Base-by-base conservation (phyloP, 768 basidiomycete genomes). In the Inosperma sp. region DNA sequence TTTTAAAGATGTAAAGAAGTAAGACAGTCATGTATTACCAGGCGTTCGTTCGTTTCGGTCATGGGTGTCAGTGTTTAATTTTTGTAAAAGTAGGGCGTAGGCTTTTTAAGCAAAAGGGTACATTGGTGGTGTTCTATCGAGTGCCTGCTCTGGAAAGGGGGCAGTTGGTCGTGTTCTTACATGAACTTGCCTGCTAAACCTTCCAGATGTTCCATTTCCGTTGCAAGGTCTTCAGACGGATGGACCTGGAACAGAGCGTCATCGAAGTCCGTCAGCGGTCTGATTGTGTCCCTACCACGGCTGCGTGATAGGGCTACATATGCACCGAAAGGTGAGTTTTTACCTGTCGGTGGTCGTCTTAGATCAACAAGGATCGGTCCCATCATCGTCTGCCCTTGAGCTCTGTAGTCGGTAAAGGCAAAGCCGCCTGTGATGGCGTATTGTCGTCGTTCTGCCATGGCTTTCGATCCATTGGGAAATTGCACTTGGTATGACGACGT, bases 381-480 rank as follows among this genome's bases (percentile, higher is more conserved):
- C 3, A 71, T 53, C 0, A n/a, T n/a, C n/a, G 72, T 74, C 49
- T 73, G 71, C 0, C 73, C 74, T 56, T 75, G 73, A 0, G 66
- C 54, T 40, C 65, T 62, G 53, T 70, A 73, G 52, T 74, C 72
- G 0, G 71, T 75, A 53, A 75, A 75, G 0, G 69, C 68, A 43
- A 72, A 74, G 9, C 57, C 71, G 0, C 57, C 51, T 0, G 65
- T 70, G 0, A 76, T 35, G 0, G 70, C 58, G n/a, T 64, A 56
- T 50, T 74, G 71, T 5, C 39, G 14, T 4, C 66, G 39, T 7
- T 9, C 54, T 0, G 69, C 55, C 0, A 41, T 57, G 8, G 47
- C 35, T 46, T 53, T 50, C 9, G 8, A 19, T 21, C 49, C 29
- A 2, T 36, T n/a, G n/a, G n/a, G n/a, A n/a, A n/a, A n/a, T n/a